A percentile compares a stretch with the other conserved stretches of the same genome.
These are phyloP conservation scores for Stipa capillata DNA, from an alignment of 176 grass and related monocot species.

Conservation along the genomic window DNA sequence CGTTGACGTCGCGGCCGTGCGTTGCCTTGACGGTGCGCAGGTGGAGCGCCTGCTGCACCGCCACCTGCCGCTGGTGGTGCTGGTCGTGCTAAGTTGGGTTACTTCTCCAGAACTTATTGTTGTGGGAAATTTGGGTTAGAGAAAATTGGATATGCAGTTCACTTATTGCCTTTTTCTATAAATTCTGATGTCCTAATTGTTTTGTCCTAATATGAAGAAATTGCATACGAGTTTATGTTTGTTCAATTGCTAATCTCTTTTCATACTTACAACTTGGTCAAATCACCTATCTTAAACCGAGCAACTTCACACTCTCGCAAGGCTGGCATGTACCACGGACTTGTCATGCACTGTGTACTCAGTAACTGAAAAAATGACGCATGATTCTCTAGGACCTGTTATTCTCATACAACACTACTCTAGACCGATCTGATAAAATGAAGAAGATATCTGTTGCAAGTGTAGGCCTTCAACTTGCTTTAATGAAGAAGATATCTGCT, in stretches of 20 bases:
- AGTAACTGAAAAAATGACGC: background rate
- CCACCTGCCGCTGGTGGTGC: too few species aligned
- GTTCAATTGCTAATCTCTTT: background rate
- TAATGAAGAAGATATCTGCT: too few species aligned
- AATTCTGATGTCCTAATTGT: too few species aligned
- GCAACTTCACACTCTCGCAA: background rate
- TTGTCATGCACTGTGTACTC: background rate
- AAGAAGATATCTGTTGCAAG: too few species aligned
- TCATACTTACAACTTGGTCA: background rate
- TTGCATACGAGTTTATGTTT: background rate
- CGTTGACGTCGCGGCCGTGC: constrained; percentile 6
- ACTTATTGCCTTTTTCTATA: too few species aligned
- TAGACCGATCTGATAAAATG: too few species aligned
- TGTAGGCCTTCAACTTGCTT: too few species aligned
- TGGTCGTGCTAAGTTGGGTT: too few species aligned
- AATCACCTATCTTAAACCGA: background rate
- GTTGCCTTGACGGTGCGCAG: constrained; percentile 54
- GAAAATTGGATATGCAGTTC: background rate
- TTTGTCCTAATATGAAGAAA: too few species aligned
- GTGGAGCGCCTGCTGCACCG: constrained; percentile 48
- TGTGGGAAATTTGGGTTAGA: background rate
- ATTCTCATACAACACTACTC: too few species aligned
- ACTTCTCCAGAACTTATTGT: background rate
- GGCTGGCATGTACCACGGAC: background rate
- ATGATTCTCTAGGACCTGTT: too few species aligned